Evolutionary conservation across 169 alveolate species (phyloP).

Genomic region (Perkinsus olseni): DNA sequence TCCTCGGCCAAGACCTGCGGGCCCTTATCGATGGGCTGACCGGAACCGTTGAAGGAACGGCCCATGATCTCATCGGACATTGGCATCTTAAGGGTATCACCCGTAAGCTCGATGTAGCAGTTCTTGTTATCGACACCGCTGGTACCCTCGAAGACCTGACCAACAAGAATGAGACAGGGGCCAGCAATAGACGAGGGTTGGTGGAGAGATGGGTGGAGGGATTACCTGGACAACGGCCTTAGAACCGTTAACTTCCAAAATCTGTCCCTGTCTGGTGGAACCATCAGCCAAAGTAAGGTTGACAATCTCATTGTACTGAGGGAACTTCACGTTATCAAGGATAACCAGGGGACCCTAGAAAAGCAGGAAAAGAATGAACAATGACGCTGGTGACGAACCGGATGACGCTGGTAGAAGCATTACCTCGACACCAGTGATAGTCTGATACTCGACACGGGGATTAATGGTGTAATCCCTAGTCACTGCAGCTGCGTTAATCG

Average conservation of each 20-base stretch:
- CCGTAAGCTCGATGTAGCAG: slow-evolving; percentile 93
- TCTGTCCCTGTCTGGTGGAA: slow-evolving; percentile 92
- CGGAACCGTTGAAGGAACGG: slow-evolving; percentile 99
- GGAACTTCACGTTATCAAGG: slow-evolving; percentile 96
- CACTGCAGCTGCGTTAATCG: slow-evolving; percentile 74
- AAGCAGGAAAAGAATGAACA: not conserved
- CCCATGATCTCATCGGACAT: slow-evolving; percentile 75
- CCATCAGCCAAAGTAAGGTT: slow-evolving; percentile 90
- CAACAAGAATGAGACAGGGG: too few relatives aligned
- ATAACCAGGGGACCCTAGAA: slow-evolving; percentile 93
- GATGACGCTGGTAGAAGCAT: too few relatives aligned
- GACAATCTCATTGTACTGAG: slow-evolving; percentile 94
- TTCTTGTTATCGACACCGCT: slow-evolving; percentile 93
- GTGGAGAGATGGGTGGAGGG: not conserved
- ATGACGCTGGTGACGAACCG: slow-evolving; percentile 33
- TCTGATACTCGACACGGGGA: slow-evolving; percentile 93
- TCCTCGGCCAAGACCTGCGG: slow-evolving; percentile 57
- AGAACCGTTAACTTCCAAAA: slow-evolving; percentile 93
- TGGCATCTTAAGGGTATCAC: slow-evolving; percentile 96
- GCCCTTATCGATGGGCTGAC: slow-evolving; percentile 98
- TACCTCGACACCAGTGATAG: slow-evolving; percentile 32
- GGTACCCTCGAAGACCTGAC: slow-evolving; percentile 99
- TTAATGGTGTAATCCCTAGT: slow-evolving; percentile 76
- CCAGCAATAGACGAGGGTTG: not conserved
- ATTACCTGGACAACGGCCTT: slow-evolving; percentile 82